Evolutionary conservation across 2,329 filamentous ascomycete species (phyloP).

Genomic region (Ophiocordyceps sinensis): DNA sequence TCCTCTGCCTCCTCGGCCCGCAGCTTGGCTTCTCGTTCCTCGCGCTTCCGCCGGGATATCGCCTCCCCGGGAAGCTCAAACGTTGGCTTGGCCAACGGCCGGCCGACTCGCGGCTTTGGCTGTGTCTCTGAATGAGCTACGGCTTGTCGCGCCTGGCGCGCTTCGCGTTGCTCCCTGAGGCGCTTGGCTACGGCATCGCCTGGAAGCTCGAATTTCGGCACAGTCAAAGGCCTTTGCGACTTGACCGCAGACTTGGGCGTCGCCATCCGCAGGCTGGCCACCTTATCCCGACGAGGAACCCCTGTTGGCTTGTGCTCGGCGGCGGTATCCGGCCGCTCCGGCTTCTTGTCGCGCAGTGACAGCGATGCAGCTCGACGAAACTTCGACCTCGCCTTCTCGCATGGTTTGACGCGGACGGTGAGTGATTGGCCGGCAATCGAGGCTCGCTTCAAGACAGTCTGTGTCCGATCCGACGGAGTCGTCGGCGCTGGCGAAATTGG

Average conservation of each 20-base stretch:
- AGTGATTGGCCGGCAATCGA: conserved; percentile 6
- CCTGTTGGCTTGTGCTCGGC: conserved; percentile 5
- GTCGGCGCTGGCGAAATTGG: conserved; percentile 6
- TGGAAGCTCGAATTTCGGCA: conserved; percentile 45
- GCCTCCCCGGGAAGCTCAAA: conserved; percentile 53
- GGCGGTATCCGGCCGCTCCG: no score
- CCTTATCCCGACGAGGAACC: conserved; percentile 8
- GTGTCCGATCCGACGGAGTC: conserved; percentile 6
- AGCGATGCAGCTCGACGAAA: conserved; percentile 28
- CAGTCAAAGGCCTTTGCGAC: conserved; percentile 38
- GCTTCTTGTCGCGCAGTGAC: conserved; percentile 16
- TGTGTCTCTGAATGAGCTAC: conserved; percentile 21
- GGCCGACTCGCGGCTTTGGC: conserved; percentile 34
- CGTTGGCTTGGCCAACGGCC: conserved; percentile 34
- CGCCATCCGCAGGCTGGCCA: conserved; percentile 4
- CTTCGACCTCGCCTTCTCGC: conserved; percentile 19
- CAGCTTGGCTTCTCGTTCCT: conserved; percentile 40
- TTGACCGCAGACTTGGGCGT: conserved; percentile 29
- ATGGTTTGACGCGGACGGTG: conserved; percentile 27
- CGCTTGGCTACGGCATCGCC: conserved; percentile 45
- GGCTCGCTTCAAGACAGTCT: conserved; percentile 6
- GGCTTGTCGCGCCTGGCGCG: conserved; percentile 27
- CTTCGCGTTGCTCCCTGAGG: conserved; percentile 43
- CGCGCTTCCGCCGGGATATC: conserved; percentile 38
- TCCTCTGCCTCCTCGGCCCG: conserved; percentile 45